Percentiles rank a stretch among this genome's conserved stretches.
Evolutionary conservation across 2,329 filamentous ascomycete species (phyloP).

Genomic region (Drechmeria coniospora): DNA sequence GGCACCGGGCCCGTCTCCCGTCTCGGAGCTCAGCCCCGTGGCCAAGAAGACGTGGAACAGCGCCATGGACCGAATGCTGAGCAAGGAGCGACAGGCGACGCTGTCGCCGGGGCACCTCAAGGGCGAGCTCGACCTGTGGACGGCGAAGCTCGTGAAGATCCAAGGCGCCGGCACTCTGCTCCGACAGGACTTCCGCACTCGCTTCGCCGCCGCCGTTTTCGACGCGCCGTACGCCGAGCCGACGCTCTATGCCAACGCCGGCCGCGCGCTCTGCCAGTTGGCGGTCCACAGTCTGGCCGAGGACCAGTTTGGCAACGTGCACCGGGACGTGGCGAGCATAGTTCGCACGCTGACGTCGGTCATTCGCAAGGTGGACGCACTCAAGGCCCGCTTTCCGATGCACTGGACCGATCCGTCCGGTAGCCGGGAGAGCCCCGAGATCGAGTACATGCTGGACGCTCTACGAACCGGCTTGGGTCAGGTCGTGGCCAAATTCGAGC

Average conservation of each 20-base stretch:
- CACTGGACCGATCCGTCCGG: slow-evolving; percentile 70
- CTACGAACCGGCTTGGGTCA: slow-evolving; percentile 50
- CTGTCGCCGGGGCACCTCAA: slow-evolving; percentile 33
- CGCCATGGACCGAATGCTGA: slow-evolving; percentile 31
- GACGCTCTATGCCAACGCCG: slow-evolving; percentile 53
- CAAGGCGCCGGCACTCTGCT: slow-evolving; percentile 51
- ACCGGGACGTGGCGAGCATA: slow-evolving; percentile 60
- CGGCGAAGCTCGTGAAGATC: slow-evolving; percentile 28
- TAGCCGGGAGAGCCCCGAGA: slow-evolving; percentile 40
- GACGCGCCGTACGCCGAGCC: slow-evolving; percentile 59
- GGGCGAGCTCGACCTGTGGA: slow-evolving; percentile 31
- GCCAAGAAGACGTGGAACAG: slow-evolving; percentile 33
- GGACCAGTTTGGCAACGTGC: slow-evolving; percentile 75
- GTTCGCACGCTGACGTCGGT: slow-evolving; percentile 57
- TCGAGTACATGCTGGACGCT: slow-evolving; percentile 52
- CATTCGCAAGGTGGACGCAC: slow-evolving; percentile 53
- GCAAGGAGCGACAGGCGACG: slow-evolving; percentile 38
- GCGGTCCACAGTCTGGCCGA: slow-evolving; percentile 61
- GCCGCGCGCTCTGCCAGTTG: slow-evolving; percentile 53
- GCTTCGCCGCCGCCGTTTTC: slow-evolving; percentile 51
- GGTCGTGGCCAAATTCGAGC: slow-evolving; percentile 56
- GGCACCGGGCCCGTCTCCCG: slow-evolving; percentile 32
- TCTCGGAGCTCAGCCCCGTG: slow-evolving; percentile 32
- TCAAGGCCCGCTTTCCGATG: slow-evolving; percentile 40
- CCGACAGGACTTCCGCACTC: slow-evolving; percentile 50